These are phyloP conservation scores for Fusarium redolens DNA, from an alignment of 2,329 filamentous ascomycete genomes.

Conservation along the genomic window DNA sequence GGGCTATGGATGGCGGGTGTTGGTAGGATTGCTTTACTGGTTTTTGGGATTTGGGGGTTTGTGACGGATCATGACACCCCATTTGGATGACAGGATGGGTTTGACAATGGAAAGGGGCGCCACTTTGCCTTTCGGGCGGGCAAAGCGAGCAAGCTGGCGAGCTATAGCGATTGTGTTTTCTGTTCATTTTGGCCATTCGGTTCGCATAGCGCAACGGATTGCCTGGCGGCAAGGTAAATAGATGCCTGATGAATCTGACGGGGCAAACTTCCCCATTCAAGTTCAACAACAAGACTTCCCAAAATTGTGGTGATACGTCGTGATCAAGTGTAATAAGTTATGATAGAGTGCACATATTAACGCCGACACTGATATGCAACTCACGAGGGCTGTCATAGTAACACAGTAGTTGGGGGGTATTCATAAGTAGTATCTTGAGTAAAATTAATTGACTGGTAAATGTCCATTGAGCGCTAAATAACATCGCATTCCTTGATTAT, in stretches of 20 bases:
- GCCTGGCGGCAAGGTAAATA: slow-evolving; percentile 9
- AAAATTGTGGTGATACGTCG: not conserved
- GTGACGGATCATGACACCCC: slow-evolving; percentile 19
- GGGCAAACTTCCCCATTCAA: not conserved
- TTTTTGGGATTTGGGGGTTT: slow-evolving; percentile 30
- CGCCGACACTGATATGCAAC: not conserved
- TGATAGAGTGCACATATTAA: not conserved
- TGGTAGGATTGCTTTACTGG: slow-evolving; percentile 40
- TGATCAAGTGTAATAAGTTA: not conserved
- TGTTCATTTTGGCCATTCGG: slow-evolving; percentile 13
- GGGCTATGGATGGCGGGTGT: slow-evolving; percentile 38
- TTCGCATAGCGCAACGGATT: slow-evolving; percentile 12
- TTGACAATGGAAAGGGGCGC: slow-evolving; percentile 25
- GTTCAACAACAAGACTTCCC: not conserved
- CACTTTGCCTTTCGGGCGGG: slow-evolving; percentile 14
- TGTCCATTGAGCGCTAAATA: not conserved
- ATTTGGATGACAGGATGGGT: slow-evolving; percentile 32
- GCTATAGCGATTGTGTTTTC: slow-evolving; percentile 32
- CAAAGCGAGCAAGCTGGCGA: slow-evolving; percentile 24
- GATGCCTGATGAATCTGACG: slow-evolving; percentile 22
- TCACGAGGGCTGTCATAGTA: not conserved
- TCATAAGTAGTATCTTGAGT: not conserved
- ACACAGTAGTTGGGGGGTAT: not conserved
- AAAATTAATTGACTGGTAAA: not conserved
- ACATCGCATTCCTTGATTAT: not conserved